Conservation (phyloP, 192 early-diverging fungal genomes). For the Globomyces pollinis-pini region DNA sequence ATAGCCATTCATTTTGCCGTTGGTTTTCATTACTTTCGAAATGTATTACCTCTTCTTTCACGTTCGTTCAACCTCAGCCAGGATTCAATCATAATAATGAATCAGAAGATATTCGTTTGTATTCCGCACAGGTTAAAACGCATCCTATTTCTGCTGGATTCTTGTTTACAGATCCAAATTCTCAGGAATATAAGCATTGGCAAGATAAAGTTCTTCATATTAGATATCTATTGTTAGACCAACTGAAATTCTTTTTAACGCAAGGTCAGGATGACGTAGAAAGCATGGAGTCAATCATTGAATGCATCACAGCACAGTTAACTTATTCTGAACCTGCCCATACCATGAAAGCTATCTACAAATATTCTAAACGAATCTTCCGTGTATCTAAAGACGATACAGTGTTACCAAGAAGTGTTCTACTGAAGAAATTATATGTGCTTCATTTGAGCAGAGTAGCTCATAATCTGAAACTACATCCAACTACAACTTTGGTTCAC, state of each 20-base stretch:
- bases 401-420: constrained; percentile 36
- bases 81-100: not conserved
- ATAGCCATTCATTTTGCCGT: not conserved
- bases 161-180: constrained; percentile 52
- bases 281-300: constrained; percentile 59
- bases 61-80: constrained; percentile 11
- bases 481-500: constrained; percentile 42
- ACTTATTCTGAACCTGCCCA: constrained; percentile 40
- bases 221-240: constrained; percentile 42
- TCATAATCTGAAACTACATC: constrained; percentile 38
- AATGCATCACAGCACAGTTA: constrained; percentile 42
- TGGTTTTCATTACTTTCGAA: constrained; percentile 19
- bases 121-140: constrained; percentile 30
- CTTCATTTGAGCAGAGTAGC: constrained; percentile 48
- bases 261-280: constrained; percentile 70
- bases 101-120: not conserved
- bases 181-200: constrained; percentile 39
- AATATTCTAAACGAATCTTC: not conserved
- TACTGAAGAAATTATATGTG: constrained; percentile 41
- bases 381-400: not conserved
- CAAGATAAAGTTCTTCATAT: constrained; percentile 45
- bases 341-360: not conserved
- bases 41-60: not conserved
- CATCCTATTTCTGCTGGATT: constrained; percentile 54
- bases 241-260: constrained; percentile 41